Percentiles rank a stretch among this genome's conserved stretches.
phyloP scores from a whole-genome alignment of 257 asterid genomes.

The Petunia secreta region DNA sequence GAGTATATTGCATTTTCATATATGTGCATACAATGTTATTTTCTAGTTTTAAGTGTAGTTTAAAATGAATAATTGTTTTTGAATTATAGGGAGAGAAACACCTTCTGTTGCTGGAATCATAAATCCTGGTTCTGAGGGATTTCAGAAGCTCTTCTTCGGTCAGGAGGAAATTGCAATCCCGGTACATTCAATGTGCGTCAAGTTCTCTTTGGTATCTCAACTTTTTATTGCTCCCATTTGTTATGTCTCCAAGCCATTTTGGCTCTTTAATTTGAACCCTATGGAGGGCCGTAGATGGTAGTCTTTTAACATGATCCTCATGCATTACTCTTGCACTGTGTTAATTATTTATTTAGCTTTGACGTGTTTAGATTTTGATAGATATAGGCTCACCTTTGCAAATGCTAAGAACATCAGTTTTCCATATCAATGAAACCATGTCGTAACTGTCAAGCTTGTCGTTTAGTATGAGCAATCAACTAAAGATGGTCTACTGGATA shows the following conservation, averaged over 20 bases:
- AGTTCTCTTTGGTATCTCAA: constrained; percentile 15
- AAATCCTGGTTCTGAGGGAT: constrained; percentile 99
- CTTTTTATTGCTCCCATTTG: neutral
- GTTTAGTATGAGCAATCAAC: too few relatives aligned
- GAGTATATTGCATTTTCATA: constrained; percentile 5
- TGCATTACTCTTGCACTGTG: too few relatives aligned
- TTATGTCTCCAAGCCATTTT: constrained; percentile 21
- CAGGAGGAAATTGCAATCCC: constrained; percentile 99
- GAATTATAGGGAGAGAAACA: constrained; percentile 83
- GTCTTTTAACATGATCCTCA: neutral
- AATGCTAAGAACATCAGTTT: too few relatives aligned
- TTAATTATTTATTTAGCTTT: too few relatives aligned
- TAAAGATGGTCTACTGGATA: too few relatives aligned
- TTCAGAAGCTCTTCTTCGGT: constrained; percentile 95
- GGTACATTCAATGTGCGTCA: constrained; percentile 83
- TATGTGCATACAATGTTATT: constrained; percentile 42
- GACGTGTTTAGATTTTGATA: too few relatives aligned
- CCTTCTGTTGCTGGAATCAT: constrained; percentile 99
- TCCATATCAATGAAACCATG: too few relatives aligned
- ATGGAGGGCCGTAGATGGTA: neutral
- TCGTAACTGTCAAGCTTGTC: too few relatives aligned
- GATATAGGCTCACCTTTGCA: too few relatives aligned
- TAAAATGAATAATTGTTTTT: constrained; percentile 19
- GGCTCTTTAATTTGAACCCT: neutral
- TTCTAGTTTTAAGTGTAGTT: constrained; percentile 44